Conservation (phyloP, 306 rosid species). For the Parietaria judaica region DNA sequence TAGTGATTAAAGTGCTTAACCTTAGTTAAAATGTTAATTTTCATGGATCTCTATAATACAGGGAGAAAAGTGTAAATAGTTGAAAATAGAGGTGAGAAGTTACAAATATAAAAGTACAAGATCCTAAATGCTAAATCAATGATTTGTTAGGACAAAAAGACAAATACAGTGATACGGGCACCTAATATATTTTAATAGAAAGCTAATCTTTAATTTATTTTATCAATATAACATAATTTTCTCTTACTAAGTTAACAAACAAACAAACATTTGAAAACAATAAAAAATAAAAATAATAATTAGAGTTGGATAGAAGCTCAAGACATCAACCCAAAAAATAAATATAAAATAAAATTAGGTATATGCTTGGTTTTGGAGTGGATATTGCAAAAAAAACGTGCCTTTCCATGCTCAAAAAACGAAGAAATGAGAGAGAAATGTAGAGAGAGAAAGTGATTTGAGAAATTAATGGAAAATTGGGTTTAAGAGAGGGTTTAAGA, state of each 20-base stretch:
- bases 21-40: not conserved
- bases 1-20: not conserved
- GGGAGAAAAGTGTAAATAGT: not conserved
- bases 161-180: conserved; percentile 35
- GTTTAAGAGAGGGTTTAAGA: conserved; percentile 34
- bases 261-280: not conserved
- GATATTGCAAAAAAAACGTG: conserved; percentile 36
- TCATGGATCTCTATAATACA: not conserved
- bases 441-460: conserved; percentile 10
- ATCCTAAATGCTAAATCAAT: conserved; percentile 14
- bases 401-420: conserved; percentile 31
- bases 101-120: conserved; percentile 21
- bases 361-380: conserved; percentile 21
- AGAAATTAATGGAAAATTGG: conserved; percentile 16
- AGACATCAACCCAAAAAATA: conserved; percentile 11
- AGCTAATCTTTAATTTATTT: not conserved
- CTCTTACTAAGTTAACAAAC: not conserved
- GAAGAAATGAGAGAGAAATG: conserved; percentile 34
- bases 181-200: conserved; percentile 14
- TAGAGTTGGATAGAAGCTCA: conserved; percentile 5
- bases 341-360: conserved; percentile 7
- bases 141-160: conserved; percentile 27
- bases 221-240: not conserved
- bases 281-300: not conserved
- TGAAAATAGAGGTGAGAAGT: not conserved